phyloP scores from a whole-genome alignment of 2,329 filamentous ascomycete genomes.

The Hypoxylon sp. region DNA sequence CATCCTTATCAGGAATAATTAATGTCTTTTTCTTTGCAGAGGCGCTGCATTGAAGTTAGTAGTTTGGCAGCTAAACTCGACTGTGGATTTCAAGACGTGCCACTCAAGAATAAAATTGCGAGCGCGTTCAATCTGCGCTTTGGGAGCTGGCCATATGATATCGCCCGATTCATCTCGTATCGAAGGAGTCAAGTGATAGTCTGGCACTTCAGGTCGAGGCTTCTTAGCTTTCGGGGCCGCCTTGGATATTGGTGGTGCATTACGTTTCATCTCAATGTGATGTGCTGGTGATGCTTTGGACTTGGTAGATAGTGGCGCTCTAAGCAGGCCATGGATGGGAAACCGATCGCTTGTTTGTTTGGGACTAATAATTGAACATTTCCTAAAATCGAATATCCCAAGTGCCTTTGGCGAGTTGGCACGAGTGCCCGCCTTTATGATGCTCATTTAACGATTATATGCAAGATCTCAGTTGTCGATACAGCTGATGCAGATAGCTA shows the following conservation, averaged over 20 bases:
- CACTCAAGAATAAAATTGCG: slow-evolving; percentile 70
- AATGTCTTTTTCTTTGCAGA: slow-evolving; percentile 64
- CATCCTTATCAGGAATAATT: slow-evolving; percentile 77
- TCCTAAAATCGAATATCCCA: background rate
- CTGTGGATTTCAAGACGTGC: slow-evolving; percentile 53
- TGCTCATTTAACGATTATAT: slow-evolving; percentile 3
- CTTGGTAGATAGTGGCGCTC: background rate
- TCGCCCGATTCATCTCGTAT: slow-evolving; percentile 59
- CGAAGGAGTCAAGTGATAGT: slow-evolving; percentile 61
- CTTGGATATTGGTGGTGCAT: slow-evolving; percentile 41
- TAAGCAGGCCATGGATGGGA: background rate
- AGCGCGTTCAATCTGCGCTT: slow-evolving; percentile 66
- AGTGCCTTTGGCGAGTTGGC: slow-evolving; percentile 8
- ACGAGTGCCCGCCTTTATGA: slow-evolving; percentile 26
- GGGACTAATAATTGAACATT: background rate
- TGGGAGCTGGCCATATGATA: slow-evolving; percentile 72
- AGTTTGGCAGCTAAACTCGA: slow-evolving; percentile 1
- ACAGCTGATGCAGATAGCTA: background rate
- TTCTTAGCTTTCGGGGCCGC: slow-evolving; percentile 46
- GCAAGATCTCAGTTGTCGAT: background rate
- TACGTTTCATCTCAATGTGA: slow-evolving; percentile 48
- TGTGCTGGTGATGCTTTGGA: background rate
- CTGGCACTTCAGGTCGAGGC: slow-evolving; percentile 53
- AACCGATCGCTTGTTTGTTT: slow-evolving; percentile 8
- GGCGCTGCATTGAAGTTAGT: slow-evolving; percentile 57